Base-by-base conservation (phyloP, 352 stramenopile genomes). In the Phytophthora europaea region DNA sequence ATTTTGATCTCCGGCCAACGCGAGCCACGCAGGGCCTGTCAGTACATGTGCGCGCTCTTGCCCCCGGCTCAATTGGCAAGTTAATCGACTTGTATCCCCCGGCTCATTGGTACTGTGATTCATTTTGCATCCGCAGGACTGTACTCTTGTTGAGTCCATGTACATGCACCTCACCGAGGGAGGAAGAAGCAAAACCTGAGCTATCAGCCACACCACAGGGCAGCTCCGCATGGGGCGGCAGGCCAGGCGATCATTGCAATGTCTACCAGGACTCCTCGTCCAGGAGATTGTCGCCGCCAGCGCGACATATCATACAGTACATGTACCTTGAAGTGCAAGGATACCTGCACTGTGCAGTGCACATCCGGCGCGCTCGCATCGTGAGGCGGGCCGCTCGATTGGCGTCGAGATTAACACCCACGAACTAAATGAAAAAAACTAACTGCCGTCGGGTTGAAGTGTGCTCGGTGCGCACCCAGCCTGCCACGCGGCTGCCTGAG, bases 401-500 rank as follows among this genome's bases (percentile, higher is more conserved):
- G 26, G 47, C 47, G 47, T 28, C 47, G 28, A 45, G 53, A 59
- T 59, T 59, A 59, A 43, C n/a, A 9, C 31, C 7, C 28, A 59
- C 53, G 53, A 59, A 59, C 53, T 59, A 59, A 59, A 59, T 59
- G 53, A 59, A 23, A 43, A 52, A 52, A 52, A 52, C 45, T 52
- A 52, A 59, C 28, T 45, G 52, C 15, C 28, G 52, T 59, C 52
- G 28, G 10, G 26, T 59, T 59, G 52, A 59, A 38, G 28, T 20
- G 26, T 7, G 52, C 13, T 9, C 16, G 54, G 31, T 40, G 9
- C 34, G 9, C 34, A 40, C 1, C 34, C 38, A 18, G 13, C 38
- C 55, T 28, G 13, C 33, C n/a, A 50, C 34, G 55, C 34, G 34
- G 38, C 55, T 50, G 38, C 26, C 53, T 43, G 31, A 16, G 53